Percentiles rank a stretch among this genome's conserved stretches.
Conservation (phyloP, 2,329 filamentous ascomycete species). For the Diaporthe sp. region DNA sequence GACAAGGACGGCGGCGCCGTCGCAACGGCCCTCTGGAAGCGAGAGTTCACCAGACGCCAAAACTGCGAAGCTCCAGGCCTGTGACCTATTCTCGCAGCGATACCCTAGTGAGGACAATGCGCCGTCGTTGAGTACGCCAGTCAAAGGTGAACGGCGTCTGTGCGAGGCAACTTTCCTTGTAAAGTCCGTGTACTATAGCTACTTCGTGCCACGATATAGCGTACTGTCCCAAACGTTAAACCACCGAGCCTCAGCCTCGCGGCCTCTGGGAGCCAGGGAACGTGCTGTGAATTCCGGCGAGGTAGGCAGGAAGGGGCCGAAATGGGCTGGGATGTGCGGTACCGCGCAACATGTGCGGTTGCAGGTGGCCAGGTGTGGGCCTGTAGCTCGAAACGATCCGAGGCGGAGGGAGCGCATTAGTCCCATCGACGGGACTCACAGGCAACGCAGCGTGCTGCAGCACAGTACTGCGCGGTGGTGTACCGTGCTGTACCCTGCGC, state of each 20-base stretch:
- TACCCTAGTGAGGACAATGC: conserved; percentile 20
- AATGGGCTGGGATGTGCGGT: conserved; percentile 8
- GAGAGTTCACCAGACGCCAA: conserved; percentile 14
- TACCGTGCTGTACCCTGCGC: background rate
- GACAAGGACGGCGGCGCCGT: conserved; percentile 29
- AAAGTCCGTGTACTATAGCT: conserved; percentile 20
- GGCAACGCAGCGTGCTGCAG: background rate
- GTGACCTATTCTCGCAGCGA: conserved; percentile 19
- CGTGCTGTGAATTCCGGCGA: background rate
- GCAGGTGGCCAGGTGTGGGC: conserved; percentile 13
- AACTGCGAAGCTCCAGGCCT: conserved; percentile 17
- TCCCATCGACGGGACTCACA: background rate
- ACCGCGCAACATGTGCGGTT: background rate
- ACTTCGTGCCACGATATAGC: background rate
- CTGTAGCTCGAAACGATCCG: conserved; percentile 24
- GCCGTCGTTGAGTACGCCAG: conserved; percentile 13
- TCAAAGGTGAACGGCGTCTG: conserved; percentile 32
- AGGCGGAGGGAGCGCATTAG: conserved; percentile 8
- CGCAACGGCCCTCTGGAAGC: conserved; percentile 32
- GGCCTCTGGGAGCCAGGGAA: background rate
- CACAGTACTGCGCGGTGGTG: background rate
- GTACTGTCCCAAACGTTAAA: conserved; percentile 7
- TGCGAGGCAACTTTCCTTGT: conserved; percentile 14
- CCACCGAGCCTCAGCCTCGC: conserved; percentile 16
- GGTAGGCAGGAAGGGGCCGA: background rate